Evolutionary conservation across 345 rosid species (phyloP).

Genomic region (Raphanus raphanistrum): DNA sequence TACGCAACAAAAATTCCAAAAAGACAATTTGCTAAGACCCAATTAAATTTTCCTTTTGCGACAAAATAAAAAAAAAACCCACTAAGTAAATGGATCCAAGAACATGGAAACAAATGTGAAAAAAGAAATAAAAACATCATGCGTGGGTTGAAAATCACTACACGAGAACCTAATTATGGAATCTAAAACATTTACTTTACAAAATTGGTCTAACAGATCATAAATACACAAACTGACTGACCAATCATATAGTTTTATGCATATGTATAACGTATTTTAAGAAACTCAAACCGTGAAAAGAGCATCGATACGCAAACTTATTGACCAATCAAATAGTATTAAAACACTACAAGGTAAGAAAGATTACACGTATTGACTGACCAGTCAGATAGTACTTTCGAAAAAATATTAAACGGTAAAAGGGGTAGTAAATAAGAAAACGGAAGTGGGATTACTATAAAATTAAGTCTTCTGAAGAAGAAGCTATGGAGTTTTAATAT

Average conservation of each 20-base stretch:
- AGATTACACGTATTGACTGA: neutral
- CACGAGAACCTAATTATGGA: neutral
- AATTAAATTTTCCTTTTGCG: neutral
- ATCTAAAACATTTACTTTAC: neutral
- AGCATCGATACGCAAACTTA: neutral
- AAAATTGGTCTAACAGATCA: neutral
- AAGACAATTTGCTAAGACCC: conserved; percentile 5
- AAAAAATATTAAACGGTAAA: neutral
- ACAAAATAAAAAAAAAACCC: conserved; percentile 20
- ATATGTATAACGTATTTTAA: neutral
- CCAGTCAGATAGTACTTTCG: neutral
- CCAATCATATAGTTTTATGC: neutral
- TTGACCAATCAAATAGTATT: neutral
- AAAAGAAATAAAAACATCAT: conserved; percentile 29
- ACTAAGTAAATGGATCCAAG: conserved; percentile 36
- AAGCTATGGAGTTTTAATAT: conserved; percentile 10
- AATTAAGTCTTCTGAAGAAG: conserved; percentile 35
- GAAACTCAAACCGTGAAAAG: neutral
- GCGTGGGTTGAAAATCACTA: conserved; percentile 33
- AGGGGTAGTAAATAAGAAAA: neutral
- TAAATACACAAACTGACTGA: conserved; percentile 2
- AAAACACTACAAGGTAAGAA: neutral
- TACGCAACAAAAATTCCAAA: conserved; percentile 44
- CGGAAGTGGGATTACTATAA: conserved; percentile 30
- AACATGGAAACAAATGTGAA: conserved; percentile 32